A percentile compares a stretch with the other conserved stretches of the same genome.
Conservation (phyloP, 768 basidiomycete species). For the Tylopilus intermedius region DNA sequence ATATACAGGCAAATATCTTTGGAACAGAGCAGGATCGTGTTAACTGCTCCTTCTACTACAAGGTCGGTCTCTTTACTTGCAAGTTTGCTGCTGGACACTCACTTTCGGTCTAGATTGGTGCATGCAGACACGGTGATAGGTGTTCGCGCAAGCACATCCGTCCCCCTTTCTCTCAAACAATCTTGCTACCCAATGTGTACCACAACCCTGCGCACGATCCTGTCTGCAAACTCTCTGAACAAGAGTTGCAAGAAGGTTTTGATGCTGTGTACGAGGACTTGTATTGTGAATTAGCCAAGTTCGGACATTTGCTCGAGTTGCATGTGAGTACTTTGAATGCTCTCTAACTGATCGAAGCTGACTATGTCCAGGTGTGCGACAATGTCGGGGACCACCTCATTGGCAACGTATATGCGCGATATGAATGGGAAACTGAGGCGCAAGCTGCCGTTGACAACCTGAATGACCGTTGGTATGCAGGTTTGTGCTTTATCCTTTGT, state of each 20-base stretch:
- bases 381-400: constrained; percentile 99
- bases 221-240: constrained; percentile 79
- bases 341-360: background rate
- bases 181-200: constrained; percentile 94
- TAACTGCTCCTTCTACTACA: constrained; percentile 99
- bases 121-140: constrained; percentile 95
- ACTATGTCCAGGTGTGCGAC: constrained; percentile 72
- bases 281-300: constrained; percentile 91
- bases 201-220: constrained; percentile 96
- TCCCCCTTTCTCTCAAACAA: constrained; percentile 96
- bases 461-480: constrained; percentile 98
- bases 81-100: background rate
- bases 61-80: constrained; percentile 43
- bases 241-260: constrained; percentile 87
- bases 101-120: constrained; percentile 69
- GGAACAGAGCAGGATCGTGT: constrained; percentile 93
- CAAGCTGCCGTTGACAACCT: constrained; percentile 87
- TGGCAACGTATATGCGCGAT: constrained; percentile 96
- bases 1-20: constrained; percentile 82
- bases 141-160: constrained; percentile 98
- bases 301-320: constrained; percentile 90
- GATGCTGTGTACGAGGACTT: constrained; percentile 94
- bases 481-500: constrained; percentile 32
- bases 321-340: constrained; percentile 55
- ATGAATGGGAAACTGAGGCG: constrained; percentile 98